These are phyloP conservation scores for Fusarium kyushuense DNA, from an alignment of 2,329 filamentous ascomycete genomes.

Conservation along the genomic window DNA sequence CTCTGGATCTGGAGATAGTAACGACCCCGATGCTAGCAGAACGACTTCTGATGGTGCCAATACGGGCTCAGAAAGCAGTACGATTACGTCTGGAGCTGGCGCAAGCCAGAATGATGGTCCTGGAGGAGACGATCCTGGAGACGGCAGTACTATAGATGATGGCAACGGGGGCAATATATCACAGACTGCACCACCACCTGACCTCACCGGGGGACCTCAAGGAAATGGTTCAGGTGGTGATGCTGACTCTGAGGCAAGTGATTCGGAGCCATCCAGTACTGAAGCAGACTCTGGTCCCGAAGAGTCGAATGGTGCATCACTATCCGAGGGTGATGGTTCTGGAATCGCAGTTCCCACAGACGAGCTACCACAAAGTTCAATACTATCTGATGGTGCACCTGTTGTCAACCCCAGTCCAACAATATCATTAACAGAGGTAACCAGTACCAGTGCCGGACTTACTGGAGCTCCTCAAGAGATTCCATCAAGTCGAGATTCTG, in stretches of 20 bases:
- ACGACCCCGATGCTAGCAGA: not conserved
- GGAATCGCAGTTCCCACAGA: not conserved
- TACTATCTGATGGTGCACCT: slow-evolving; percentile 6
- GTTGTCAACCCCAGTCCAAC: slow-evolving; percentile 2
- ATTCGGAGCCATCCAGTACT: not conserved
- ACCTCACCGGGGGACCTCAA: not conserved
- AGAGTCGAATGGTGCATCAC: not conserved
- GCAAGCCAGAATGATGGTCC: not conserved
- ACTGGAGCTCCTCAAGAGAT: slow-evolving; percentile 4
- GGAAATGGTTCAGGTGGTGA: not conserved
- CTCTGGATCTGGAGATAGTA: not conserved
- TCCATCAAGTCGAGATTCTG: not conserved
- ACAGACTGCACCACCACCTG: not conserved
- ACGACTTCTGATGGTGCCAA: not conserved
- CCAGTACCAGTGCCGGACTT: not conserved
- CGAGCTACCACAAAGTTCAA: not conserved
- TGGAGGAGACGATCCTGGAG: not conserved
- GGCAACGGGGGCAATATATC: not conserved
- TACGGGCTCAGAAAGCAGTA: not conserved
- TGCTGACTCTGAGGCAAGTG: not conserved
- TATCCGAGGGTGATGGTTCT: not conserved
- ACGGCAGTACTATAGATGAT: not conserved
- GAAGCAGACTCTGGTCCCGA: not conserved
- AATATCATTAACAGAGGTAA: not conserved
- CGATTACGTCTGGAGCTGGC: not conserved